Conservation (phyloP, 2,329 filamentous ascomycete genomes). For the Nothophoma quercina region DNA sequence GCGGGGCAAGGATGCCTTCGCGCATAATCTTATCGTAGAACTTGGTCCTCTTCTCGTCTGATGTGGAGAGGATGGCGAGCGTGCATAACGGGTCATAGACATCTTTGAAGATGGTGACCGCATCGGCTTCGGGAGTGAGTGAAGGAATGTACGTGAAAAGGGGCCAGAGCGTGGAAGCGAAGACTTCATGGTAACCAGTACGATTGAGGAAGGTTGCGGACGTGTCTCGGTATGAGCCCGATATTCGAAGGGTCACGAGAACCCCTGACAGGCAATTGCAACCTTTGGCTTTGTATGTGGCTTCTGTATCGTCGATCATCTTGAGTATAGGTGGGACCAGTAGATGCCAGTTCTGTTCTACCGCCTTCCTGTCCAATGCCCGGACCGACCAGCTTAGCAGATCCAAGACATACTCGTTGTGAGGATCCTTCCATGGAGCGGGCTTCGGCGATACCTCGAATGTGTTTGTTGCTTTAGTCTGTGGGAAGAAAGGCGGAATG, state of each 20-base stretch:
- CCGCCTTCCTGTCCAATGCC: conserved; percentile 57
- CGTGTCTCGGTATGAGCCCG: neutral
- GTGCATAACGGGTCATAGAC: conserved; percentile 72
- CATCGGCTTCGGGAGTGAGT: conserved; percentile 77
- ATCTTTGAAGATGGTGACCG: conserved; percentile 66
- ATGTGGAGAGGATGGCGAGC: conserved; percentile 51
- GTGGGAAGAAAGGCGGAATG: conserved; percentile 71
- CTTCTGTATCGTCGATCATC: conserved; percentile 70
- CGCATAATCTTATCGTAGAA: conserved; percentile 56
- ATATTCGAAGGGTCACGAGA: conserved; percentile 53
- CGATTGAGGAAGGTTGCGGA: conserved; percentile 60
- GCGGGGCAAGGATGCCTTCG: conserved; percentile 53
- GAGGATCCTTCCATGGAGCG: conserved; percentile 65
- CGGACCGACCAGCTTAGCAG: conserved; percentile 69
- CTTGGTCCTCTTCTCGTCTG: conserved; percentile 16
- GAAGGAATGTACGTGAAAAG: conserved; percentile 79
- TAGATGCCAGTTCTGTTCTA: conserved; percentile 70
- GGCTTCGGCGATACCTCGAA: conserved; percentile 65
- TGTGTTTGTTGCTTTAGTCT: conserved; percentile 49
- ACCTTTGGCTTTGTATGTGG: conserved; percentile 62
- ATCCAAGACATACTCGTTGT: conserved; percentile 59
- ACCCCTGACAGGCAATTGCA: conserved; percentile 64
- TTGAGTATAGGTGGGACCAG: conserved; percentile 74
- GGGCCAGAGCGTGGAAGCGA: conserved; percentile 74
- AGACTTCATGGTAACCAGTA: conserved; percentile 68